Evolutionary conservation across 371 early-diverging fungal genomes (phyloP).

Genomic region (Lichtheimia corymbifera): DNA sequence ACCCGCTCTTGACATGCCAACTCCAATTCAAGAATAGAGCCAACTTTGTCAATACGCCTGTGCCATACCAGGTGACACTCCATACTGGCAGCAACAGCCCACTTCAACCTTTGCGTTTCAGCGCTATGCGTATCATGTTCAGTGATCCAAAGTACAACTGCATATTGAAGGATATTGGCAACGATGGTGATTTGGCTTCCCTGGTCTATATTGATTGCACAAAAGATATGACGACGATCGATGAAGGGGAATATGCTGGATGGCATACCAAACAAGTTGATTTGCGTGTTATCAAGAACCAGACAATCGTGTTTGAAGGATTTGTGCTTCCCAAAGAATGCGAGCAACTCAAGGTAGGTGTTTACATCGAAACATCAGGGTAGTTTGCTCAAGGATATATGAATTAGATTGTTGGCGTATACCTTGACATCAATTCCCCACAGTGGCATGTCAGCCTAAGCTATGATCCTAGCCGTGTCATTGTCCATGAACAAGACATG

Average conservation of each 20-base stretch:
- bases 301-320: slow-evolving; percentile 67
- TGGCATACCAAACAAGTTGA: slow-evolving; percentile 36
- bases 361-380: neutral
- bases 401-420: slow-evolving; percentile 46
- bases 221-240: slow-evolving; percentile 14
- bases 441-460: slow-evolving; percentile 45
- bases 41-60: slow-evolving; percentile 35
- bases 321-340: slow-evolving; percentile 55
- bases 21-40: slow-evolving; percentile 48
- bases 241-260: slow-evolving; percentile 25
- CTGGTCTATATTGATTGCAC: slow-evolving; percentile 27
- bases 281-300: slow-evolving; percentile 53
- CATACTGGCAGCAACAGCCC: slow-evolving; percentile 36
- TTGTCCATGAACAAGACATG: slow-evolving; percentile 39
- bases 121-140: slow-evolving; percentile 54
- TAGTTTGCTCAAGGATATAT: neutral
- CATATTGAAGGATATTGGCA: slow-evolving; percentile 22
- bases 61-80: slow-evolving; percentile 37
- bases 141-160: slow-evolving; percentile 51
- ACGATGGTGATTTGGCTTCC: neutral
- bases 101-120: slow-evolving; percentile 43
- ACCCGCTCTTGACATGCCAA: slow-evolving; percentile 56
- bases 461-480: slow-evolving; percentile 38
- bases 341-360: slow-evolving; percentile 56
- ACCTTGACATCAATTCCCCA: slow-evolving; percentile 41